A percentile compares a stretch with the other conserved stretches of the same genome.
Conservation (phyloP, 768 basidiomycete genomes). For the Mrakia frigida region DNA sequence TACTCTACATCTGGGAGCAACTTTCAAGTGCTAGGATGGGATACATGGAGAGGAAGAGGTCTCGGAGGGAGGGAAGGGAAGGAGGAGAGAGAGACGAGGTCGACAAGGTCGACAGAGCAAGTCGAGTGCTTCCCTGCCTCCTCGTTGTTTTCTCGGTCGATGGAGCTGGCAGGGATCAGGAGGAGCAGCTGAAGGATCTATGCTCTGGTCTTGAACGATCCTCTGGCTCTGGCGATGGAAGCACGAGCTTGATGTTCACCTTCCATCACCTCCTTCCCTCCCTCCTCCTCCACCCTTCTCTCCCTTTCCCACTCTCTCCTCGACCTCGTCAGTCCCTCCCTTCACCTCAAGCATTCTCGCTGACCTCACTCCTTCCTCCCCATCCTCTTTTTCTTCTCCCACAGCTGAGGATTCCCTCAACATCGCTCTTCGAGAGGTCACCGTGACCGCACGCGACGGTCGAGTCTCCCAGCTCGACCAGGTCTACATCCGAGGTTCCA, state of each 20-base stretch:
- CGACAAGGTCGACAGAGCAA: background rate
- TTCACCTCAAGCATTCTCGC: background rate
- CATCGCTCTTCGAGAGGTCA: slow-evolving; percentile 92
- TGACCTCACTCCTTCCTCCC: background rate
- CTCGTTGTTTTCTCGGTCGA: background rate
- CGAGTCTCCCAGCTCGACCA: slow-evolving; percentile 98
- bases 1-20: background rate
- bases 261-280: no score
- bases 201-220: no score
- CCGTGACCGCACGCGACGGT: slow-evolving; percentile 95
- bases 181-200: background rate
- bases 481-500: slow-evolving; percentile 96
- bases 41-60: background rate
- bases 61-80: background rate
- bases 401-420: slow-evolving; percentile 97
- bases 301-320: slow-evolving; percentile 4
- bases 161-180: background rate
- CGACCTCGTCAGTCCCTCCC: background rate
- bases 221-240: no score
- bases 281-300: background rate
- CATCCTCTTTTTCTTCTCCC: slow-evolving; percentile 21
- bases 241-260: no score
- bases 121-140: background rate
- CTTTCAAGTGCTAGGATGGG: background rate
- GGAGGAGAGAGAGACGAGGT: background rate